A percentile compares a stretch with the other conserved stretches of the same genome.
Conservation (phyloP, 352 stramenopile species). For the Phytophthora citricola region DNA sequence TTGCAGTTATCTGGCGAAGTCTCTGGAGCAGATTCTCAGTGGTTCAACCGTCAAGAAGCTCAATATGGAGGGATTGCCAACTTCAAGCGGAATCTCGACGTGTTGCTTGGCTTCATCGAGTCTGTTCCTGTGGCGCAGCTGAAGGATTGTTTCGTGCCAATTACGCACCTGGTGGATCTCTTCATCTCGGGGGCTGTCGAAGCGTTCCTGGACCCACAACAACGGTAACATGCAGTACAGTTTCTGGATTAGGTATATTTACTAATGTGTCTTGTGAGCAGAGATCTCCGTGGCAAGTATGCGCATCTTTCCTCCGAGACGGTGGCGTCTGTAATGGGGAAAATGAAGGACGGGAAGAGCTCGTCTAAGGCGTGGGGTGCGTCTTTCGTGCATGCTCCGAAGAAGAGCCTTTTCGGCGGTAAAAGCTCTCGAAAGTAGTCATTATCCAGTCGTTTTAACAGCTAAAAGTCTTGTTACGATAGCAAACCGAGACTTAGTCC, state of each 20-base stretch:
- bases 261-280: constrained; percentile 14
- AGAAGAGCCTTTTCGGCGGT: constrained; percentile 64
- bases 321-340: constrained; percentile 70
- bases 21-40: constrained; percentile 71
- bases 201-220: constrained; percentile 67
- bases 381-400: constrained; percentile 41
- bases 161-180: constrained; percentile 73
- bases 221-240: constrained; percentile 40
- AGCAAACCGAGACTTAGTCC: not conserved
- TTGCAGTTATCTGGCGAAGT: constrained; percentile 82
- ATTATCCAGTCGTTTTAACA: too few relatives aligned
- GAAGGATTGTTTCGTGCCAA: constrained; percentile 67
- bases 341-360: constrained; percentile 73
- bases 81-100: constrained; percentile 82
- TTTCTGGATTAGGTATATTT: not conserved
- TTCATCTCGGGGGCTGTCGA: constrained; percentile 68
- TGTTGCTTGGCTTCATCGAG: constrained; percentile 69
- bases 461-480: too few relatives aligned
- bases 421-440: constrained; percentile 68
- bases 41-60: constrained; percentile 70
- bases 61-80: constrained; percentile 77
- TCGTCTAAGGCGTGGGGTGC: constrained; percentile 58
- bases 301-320: constrained; percentile 72
- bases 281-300: constrained; percentile 64
- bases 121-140: constrained; percentile 67